Percentiles rank a stretch among this genome's conserved stretches.
These are phyloP conservation scores for Craspedostauros australis DNA, from an alignment of 108 stramenopile species.

Conservation along the genomic window DNA sequence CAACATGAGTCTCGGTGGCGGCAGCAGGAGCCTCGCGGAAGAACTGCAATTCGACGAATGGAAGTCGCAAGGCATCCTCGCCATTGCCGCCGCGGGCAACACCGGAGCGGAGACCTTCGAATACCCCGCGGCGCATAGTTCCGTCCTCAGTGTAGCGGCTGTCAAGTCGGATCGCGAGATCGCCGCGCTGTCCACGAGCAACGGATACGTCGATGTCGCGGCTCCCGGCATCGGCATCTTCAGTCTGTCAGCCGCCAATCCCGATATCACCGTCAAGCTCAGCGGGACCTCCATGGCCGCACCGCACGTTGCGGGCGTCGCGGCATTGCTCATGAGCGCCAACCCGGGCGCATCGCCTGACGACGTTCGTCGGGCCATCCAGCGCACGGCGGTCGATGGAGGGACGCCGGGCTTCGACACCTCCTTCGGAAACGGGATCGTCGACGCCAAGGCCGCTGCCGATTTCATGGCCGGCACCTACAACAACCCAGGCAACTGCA, in stretches of 20 bases:
- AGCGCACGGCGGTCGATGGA: constrained; percentile 8
- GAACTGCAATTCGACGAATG: constrained; percentile 8
- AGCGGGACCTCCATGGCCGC: constrained; percentile 54
- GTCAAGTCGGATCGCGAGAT: background rate
- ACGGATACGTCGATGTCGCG: constrained; percentile 41
- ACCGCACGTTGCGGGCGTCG: constrained; percentile 69
- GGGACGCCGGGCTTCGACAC: constrained; percentile 4
- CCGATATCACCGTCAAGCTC: background rate
- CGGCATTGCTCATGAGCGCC: constrained; percentile 44
- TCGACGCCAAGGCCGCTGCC: constrained; percentile 6
- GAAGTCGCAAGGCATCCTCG: constrained; percentile 35
- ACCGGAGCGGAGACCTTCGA: constrained; percentile 12
- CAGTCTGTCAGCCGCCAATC: constrained; percentile 4
- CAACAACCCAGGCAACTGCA: no score
- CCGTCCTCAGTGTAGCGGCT: constrained; percentile 42
- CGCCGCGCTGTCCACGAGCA: constrained; percentile 12
- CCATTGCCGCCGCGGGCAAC: constrained; percentile 66
- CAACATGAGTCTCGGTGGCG: constrained; percentile 42
- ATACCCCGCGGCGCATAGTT: constrained; percentile 44
- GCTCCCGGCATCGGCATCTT: constrained; percentile 45
- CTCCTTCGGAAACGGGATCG: constrained; percentile 8
- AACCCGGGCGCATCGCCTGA: constrained; percentile 37
- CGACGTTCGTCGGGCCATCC: constrained; percentile 42
- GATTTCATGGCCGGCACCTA: background rate
- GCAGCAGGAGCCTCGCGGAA: background rate